phyloP scores from a whole-genome alignment of 306 rosid species.

The Malus asiatica region DNA sequence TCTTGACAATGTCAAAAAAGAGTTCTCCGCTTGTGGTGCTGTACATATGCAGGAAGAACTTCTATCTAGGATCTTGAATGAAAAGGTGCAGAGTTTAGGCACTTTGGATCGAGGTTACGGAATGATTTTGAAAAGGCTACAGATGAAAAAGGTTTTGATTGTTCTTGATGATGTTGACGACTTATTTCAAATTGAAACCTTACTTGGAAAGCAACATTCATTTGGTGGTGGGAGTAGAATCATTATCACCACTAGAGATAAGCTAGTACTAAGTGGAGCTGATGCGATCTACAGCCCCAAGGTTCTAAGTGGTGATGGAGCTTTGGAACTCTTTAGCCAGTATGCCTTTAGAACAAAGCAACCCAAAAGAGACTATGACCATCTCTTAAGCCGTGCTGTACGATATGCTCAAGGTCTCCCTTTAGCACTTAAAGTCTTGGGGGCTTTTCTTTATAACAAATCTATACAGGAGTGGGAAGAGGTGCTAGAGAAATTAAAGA shows the following conservation, averaged over 20 bases:
- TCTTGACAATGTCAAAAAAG: no score
- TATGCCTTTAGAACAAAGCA: not conserved
- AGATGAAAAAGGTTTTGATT: not conserved
- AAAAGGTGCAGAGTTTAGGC: not conserved
- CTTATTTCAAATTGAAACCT: not conserved
- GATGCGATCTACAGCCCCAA: not conserved
- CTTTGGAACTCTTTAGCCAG: conserved; percentile 5
- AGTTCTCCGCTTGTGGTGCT: no score
- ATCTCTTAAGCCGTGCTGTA: not conserved
- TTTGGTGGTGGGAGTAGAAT: conserved; percentile 17
- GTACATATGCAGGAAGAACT: no score
- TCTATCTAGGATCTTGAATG: not conserved
- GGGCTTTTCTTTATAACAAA: not conserved
- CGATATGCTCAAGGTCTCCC: conserved; percentile 5
- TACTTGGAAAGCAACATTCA: not conserved
- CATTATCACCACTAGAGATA: conserved; percentile 14
- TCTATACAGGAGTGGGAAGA: not conserved
- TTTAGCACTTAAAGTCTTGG: not conserved
- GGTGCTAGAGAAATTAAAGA: not conserved
- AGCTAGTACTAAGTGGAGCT: not conserved
- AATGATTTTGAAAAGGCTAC: not conserved
- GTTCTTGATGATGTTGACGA: conserved; percentile 17
- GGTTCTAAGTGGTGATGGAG: not conserved
- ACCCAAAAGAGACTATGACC: not conserved
- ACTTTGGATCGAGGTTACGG: not conserved